A percentile compares a stretch with the other conserved stretches of the same genome.
These are phyloP conservation scores for Purpureocillium lavendulum DNA, from an alignment of 2,329 filamentous ascomycete species.

Conservation along the genomic window DNA sequence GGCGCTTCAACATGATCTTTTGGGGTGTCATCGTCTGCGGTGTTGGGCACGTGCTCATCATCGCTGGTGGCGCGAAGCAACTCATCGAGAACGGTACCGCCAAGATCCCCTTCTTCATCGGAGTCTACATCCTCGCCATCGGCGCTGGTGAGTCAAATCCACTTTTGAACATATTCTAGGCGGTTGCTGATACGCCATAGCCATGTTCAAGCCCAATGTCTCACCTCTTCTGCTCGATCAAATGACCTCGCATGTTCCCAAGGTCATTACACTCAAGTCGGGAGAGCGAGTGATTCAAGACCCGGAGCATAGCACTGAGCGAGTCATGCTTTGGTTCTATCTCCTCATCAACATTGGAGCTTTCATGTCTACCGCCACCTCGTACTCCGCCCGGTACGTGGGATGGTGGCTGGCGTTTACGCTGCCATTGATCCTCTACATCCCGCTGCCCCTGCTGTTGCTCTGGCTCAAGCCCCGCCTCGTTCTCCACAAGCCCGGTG, in stretches of 20 bases:
- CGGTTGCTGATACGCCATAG: too few species aligned
- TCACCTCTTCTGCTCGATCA: slow-evolving; percentile 61
- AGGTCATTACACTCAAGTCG: slow-evolving; percentile 25
- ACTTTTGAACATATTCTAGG: not conserved
- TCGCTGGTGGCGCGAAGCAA: slow-evolving; percentile 44
- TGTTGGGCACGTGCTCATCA: slow-evolving; percentile 59
- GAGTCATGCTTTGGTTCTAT: slow-evolving; percentile 60
- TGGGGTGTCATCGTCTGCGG: slow-evolving; percentile 60
- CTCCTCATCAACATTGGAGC: slow-evolving; percentile 46
- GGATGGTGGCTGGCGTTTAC: slow-evolving; percentile 41
- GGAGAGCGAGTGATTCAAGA: slow-evolving; percentile 63
- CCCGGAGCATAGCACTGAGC: slow-evolving; percentile 53
- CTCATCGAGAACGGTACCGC: slow-evolving; percentile 36
- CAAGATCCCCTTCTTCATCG: slow-evolving; percentile 52
- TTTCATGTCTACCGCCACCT: slow-evolving; percentile 42
- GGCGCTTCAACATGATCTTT: slow-evolving; percentile 65
- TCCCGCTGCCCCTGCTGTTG: slow-evolving; percentile 49
- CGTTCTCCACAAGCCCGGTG: slow-evolving; percentile 47
- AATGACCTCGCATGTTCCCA: slow-evolving; percentile 42
- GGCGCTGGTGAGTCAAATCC: slow-evolving; percentile 43
- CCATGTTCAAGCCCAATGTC: slow-evolving; percentile 65
- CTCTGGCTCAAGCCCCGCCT: slow-evolving; percentile 49
- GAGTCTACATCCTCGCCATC: slow-evolving; percentile 43
- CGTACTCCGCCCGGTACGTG: slow-evolving; percentile 43
- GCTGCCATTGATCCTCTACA: slow-evolving; percentile 43